A percentile compares a stretch with the other conserved stretches of the same genome.
Conservation (phyloP, 2,329 filamentous ascomycete species). For the Verticillium nubilum region DNA sequence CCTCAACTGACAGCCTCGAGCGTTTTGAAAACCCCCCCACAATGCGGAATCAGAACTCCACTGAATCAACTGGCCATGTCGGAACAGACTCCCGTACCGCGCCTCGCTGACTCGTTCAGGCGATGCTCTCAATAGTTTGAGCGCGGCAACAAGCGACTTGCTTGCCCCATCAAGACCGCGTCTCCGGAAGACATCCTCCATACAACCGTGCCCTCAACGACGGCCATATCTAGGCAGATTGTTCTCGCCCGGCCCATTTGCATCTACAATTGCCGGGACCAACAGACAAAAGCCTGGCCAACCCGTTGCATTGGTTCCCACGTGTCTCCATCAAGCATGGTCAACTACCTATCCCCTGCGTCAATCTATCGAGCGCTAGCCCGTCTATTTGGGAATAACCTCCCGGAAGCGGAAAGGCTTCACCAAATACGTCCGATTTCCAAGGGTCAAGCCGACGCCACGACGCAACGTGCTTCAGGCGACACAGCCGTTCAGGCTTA, state of each 20-base stretch:
- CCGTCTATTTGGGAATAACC: background rate
- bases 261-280: background rate
- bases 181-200: too few relatives aligned
- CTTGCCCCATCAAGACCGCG: too few relatives aligned
- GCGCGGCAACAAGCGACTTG: too few relatives aligned
- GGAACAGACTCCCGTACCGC: too few relatives aligned
- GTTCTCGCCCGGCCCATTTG: background rate
- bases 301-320: background rate
- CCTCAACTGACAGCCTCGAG: too few relatives aligned
- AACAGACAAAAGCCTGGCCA: background rate
- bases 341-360: background rate
- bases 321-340: background rate
- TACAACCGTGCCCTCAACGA: too few relatives aligned
- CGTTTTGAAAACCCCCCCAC: too few relatives aligned
- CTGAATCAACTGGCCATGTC: too few relatives aligned
- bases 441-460: background rate
- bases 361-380: background rate
- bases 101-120: too few relatives aligned
- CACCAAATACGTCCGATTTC: background rate
- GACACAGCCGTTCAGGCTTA: background rate
- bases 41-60: too few relatives aligned
- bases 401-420: background rate
- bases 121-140: too few relatives aligned
- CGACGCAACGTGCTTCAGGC: background rate
- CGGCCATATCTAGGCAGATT: background rate